A percentile compares a stretch with the other conserved stretches of the same genome.
Evolutionary conservation across 805 yeast species (phyloP).

Genomic region (Kodamaea nitidulidarum): DNA sequence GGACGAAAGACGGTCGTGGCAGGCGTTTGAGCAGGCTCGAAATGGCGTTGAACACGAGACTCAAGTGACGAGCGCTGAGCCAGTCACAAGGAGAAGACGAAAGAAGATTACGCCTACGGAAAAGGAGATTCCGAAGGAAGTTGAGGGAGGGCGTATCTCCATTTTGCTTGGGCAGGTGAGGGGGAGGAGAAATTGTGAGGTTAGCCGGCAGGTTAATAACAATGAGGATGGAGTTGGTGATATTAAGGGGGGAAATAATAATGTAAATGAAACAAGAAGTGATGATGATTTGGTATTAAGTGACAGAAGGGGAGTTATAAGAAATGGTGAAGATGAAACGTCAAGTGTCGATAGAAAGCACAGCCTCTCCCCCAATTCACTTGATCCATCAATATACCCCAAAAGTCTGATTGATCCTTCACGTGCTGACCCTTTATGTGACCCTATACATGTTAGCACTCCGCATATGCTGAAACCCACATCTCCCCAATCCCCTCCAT

Average conservation of each 20-base stretch:
- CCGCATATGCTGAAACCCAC: too few relatives aligned
- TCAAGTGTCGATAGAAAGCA: too few relatives aligned
- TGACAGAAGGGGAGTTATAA: too few relatives aligned
- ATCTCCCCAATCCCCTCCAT: conserved; percentile 4
- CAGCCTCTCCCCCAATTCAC: too few relatives aligned
- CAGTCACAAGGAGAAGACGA: conserved; percentile 15
- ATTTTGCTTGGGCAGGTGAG: conserved; percentile 12
- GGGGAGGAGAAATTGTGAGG: not conserved
- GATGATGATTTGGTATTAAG: too few relatives aligned
- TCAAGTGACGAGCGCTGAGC: not conserved
- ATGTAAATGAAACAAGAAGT: conserved; percentile 3
- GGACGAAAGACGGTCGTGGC: conserved; percentile 39
- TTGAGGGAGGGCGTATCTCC: conserved; percentile 10
- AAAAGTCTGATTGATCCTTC: too few relatives aligned
- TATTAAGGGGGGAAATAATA: not conserved
- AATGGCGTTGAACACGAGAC: conserved; percentile 11
- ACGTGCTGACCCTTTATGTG: too few relatives aligned
- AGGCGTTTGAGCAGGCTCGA: conserved; percentile 29
- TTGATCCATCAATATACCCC: too few relatives aligned
- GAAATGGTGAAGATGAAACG: too few relatives aligned
- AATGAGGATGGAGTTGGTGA: too few relatives aligned
- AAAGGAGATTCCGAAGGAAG: not conserved
- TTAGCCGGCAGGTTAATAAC: too few relatives aligned
- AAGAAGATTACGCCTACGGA: conserved; percentile 12
- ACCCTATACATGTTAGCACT: too few relatives aligned